Percentiles rank a stretch among this genome's conserved stretches.
Evolutionary conservation across 164 flowering plant genomes (phyloP).

Genomic region (Tetracentron sinense): DNA sequence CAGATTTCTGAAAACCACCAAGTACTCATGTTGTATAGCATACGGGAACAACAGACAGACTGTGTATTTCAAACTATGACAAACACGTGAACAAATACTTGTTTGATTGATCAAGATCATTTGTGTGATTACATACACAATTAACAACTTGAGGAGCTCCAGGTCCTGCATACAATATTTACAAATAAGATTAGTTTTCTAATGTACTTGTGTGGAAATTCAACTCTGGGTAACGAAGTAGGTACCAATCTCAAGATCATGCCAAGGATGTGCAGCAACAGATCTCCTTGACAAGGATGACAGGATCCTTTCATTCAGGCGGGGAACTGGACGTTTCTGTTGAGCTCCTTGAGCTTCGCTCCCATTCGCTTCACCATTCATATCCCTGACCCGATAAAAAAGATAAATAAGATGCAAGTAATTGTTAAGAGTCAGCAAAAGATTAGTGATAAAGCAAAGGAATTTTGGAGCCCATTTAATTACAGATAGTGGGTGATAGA

Average conservation of each 20-base stretch:
- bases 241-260: slow-evolving; percentile 78
- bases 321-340: slow-evolving; percentile 33
- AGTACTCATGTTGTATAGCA: no score
- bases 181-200: slow-evolving; percentile 6
- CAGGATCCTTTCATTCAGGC: slow-evolving; percentile 63
- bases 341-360: slow-evolving; percentile 10
- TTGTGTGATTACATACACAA: slow-evolving; percentile 30
- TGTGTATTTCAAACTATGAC: no score
- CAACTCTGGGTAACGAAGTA: neutral
- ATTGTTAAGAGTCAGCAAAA: neutral
- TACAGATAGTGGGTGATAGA: no score
- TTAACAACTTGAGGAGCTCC: slow-evolving; percentile 58
- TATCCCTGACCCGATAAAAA: slow-evolving; percentile 13
- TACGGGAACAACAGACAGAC: no score
- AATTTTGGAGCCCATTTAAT: no score
- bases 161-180: slow-evolving; percentile 46
- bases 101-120: neutral
- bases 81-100: neutral
- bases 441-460: no score
- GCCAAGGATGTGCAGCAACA: slow-evolving; percentile 87
- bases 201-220: neutral
- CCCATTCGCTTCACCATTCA: slow-evolving; percentile 30
- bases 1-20: no score
- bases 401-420: neutral
- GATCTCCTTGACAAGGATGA: slow-evolving; percentile 75